Base-by-base conservation (phyloP, 345 rosid genomes). In the Raphanus sativus region DNA sequence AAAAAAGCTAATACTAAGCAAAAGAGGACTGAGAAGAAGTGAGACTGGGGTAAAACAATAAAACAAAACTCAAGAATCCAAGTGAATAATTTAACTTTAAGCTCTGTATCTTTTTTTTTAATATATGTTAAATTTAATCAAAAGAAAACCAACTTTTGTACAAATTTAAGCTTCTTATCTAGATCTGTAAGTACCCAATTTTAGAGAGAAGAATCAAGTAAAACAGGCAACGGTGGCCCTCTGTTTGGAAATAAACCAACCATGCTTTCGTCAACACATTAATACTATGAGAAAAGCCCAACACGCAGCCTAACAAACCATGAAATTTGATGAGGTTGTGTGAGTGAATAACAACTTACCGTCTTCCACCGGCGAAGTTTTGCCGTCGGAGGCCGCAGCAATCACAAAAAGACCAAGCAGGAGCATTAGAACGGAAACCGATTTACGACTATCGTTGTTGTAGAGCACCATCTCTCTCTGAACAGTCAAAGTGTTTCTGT, bases 361-460 rank as follows among this genome's bases (percentile, higher is more conserved):
- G 74, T 91, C 97, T 79, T 91, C 90, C 4, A 83, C 86, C 3
- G 82, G 73, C 11, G 77, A 72, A 13, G 84, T 69, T 70, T 70
- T 70, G 8, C 34, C 70, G 59, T 6, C 21, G 21, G 76, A 29
- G n/a, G 9, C 71, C 34, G 86, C 52, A 17, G 84, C 77, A 10
- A 80, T 55, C 1, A 81, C 30, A 9, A 24, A 69, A 7, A 70
- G 48, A 77, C 85, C 9, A 60, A 71, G 15, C 21, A 90, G 65
- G 65, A 89, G 79, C 58, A 84, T 10, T 11, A 70, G 28, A 66
- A 81, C 15, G 58, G 83, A 73, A 73, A 82, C 82, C 71, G 82
- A 81, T 82, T 52, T 84, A 77, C 34, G 70, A 71, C 67, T 65
- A 52, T 29, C 12, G 11, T 74, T 55, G 68, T 69, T 80, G 21